Evolutionary conservation across 371 early-diverging fungal species (phyloP).

Genomic region (Mortierella sp.): DNA sequence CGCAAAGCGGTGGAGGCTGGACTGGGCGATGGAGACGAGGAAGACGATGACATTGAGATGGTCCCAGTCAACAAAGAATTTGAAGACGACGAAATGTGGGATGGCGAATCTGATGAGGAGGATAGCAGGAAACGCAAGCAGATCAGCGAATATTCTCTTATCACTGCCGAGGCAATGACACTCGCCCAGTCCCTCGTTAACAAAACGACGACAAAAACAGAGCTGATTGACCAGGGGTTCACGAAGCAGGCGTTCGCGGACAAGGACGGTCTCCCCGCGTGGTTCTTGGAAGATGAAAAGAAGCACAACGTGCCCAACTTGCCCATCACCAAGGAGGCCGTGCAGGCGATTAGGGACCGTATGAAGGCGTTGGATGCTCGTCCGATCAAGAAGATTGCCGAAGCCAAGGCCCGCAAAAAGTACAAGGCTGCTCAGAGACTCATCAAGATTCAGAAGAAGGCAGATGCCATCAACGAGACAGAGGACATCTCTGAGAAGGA

Average conservation of each 20-base stretch:
- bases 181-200: conserved; percentile 87
- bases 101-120: conserved; percentile 75
- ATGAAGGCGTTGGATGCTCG: conserved; percentile 91
- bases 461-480: conserved; percentile 85
- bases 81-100: conserved; percentile 71
- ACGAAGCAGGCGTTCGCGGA: conserved; percentile 92
- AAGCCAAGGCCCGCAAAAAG: conserved; percentile 98
- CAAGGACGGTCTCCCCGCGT: conserved; percentile 83
- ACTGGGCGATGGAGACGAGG: conserved; percentile 46
- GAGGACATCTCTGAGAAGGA: conserved; percentile 91
- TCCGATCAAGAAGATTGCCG: conserved; percentile 98
- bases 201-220: conserved; percentile 76
- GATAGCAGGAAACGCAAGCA: conserved; percentile 73
- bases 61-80: conserved; percentile 66
- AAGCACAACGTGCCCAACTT: conserved; percentile 87
- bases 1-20: conserved; percentile 54
- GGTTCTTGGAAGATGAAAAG: conserved; percentile 95
- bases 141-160: conserved; percentile 57
- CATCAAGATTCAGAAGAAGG: conserved; percentile 89
- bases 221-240: conserved; percentile 89
- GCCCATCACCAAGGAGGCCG: conserved; percentile 96
- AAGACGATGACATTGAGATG: conserved; percentile 70
- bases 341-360: conserved; percentile 81
- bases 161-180: conserved; percentile 91
- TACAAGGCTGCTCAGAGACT: conserved; percentile 75